phyloP scores from a whole-genome alignment of 176 grass and related monocot species.

The Hordeum vulgare region DNA sequence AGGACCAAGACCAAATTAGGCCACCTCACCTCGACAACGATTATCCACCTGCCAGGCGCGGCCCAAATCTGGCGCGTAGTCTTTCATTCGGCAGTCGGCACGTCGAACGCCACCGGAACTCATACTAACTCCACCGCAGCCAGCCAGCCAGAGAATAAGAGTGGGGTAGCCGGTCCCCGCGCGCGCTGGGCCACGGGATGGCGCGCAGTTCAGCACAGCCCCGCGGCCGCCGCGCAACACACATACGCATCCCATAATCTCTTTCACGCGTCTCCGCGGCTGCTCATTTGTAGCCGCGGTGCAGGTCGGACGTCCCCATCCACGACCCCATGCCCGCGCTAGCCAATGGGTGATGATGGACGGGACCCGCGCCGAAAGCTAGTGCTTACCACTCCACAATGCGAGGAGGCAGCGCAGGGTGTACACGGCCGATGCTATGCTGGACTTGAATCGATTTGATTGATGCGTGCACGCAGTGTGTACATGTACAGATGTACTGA shows the following conservation, averaged over 20 bases:
- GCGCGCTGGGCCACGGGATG: background rate
- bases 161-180: background rate
- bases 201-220: background rate
- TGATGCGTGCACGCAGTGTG: background rate
- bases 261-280: constrained; percentile 6
- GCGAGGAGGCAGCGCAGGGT: background rate
- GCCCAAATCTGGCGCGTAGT: background rate
- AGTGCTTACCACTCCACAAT: background rate
- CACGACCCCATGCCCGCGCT: background rate
- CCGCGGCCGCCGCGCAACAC: too few species aligned
- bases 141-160: too few species aligned
- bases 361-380: background rate
- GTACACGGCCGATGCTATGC: background rate
- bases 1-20: background rate
- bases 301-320: constrained; percentile 20
- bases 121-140: background rate
- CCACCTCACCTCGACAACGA: constrained; percentile 22
- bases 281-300: background rate
- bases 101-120: background rate
- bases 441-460: constrained; percentile 29
- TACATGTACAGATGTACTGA: constrained; percentile 37
- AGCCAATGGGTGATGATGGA: background rate
- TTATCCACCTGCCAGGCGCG: constrained; percentile 14
- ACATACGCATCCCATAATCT: background rate
- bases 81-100: background rate